Percentiles rank a stretch among this genome's conserved stretches.
Evolutionary conservation across 2,329 filamentous ascomycete genomes (phyloP).

Genomic region (Trichocomaceae sp.): DNA sequence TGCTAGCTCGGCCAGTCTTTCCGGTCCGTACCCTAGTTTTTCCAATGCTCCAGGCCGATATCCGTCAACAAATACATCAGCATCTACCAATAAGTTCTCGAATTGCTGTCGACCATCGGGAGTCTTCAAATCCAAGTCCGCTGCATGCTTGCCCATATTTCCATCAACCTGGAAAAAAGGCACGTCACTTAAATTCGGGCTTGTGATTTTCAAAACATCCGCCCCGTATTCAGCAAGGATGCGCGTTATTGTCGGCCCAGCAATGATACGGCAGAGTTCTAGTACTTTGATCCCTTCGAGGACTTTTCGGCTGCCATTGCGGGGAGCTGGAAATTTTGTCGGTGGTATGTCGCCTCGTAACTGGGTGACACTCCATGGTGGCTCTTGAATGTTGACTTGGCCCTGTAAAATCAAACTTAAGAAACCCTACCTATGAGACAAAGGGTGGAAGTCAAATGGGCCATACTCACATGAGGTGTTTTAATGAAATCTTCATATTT

Average conservation of each 20-base stretch:
- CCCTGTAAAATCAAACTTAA: slow-evolving; percentile 19
- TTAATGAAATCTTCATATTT: slow-evolving; percentile 55
- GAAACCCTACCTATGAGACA: background rate
- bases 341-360: slow-evolving; percentile 24
- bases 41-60: slow-evolving; percentile 62
- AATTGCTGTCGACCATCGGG: slow-evolving; percentile 49
- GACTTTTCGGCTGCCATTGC: slow-evolving; percentile 21
- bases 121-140: slow-evolving; percentile 57
- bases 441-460: slow-evolving; percentile 16
- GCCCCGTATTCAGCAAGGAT: slow-evolving; percentile 70
- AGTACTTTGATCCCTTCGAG: slow-evolving; percentile 62
- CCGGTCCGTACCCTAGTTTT: slow-evolving; percentile 56
- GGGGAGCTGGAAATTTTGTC: slow-evolving; percentile 21
- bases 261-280: slow-evolving; percentile 69
- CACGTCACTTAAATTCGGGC: slow-evolving; percentile 60
- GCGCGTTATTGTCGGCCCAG: slow-evolving; percentile 64
- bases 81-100: slow-evolving; percentile 53
- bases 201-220: slow-evolving; percentile 65
- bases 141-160: slow-evolving; percentile 64
- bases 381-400: slow-evolving; percentile 30
- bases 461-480: slow-evolving; percentile 44
- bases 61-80: slow-evolving; percentile 62
- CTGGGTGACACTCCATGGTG: slow-evolving; percentile 30
- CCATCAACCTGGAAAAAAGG: slow-evolving; percentile 67
- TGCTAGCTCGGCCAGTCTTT: slow-evolving; percentile 49